Evolutionary conservation across 768 basidiomycete genomes (phyloP), one percentile per base, ranked within the genome.

Genomic region (Suillus ampliporus): DNA sequence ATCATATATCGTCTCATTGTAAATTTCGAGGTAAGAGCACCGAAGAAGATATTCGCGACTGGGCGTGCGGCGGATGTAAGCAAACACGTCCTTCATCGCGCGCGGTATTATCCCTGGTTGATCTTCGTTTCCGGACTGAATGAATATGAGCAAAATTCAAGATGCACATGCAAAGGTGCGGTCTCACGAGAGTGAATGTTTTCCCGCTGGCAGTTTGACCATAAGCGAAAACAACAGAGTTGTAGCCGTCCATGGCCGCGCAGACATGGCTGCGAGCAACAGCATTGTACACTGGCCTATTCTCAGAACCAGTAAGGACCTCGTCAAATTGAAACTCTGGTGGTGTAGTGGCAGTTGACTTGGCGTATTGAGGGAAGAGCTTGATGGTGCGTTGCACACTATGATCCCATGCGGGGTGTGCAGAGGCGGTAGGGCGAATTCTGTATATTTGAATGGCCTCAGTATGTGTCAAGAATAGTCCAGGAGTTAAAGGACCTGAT

Each of bases 241-340:
- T 98, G 82, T 88, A 99, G 19, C 97, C 97, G 57, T 94, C 93
- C 95, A 99, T 97, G 11, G 96, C 94, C 4, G 95, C 93, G 61
- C 85, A 86, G 1, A 94, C 92, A 69, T 94, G 93, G 4, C 87
- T 89, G 14, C 86, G 84, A 2, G 90, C 93, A 17, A 90, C 87
- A 5, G 88, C 84, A 46, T 83, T 86, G 72, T 94, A 95, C 8
- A 94, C 80, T 0, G 89, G 86, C 69, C 91, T 92, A 76, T 92
- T 94, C 38, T 89, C 86, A 1, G 89, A 88, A 0, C 90, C 90
- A 5, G 88, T 92, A 57, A 93, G 85, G 62, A 94, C 83, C 41
- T 89, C 85, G 67, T 93, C 91, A 66, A 91, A 92, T 44, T 81
- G 82, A 76, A 90, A 93, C 59, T 82, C 80, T 17, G 80, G 80